Base-by-base conservation (phyloP, 441 rosid species). In the Mallotus japonicus region DNA sequence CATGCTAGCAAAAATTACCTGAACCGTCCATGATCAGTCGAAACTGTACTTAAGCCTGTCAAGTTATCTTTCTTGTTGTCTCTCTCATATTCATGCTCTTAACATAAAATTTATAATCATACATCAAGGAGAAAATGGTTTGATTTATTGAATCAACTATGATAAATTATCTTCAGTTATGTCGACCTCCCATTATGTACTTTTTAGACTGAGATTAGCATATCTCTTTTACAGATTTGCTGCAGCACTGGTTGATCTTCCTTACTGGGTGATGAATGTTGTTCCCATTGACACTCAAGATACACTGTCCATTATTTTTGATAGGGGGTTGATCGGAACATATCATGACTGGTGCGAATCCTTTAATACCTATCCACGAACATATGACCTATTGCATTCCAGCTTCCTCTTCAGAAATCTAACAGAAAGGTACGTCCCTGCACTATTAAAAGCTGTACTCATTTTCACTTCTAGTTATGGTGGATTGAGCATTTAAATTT, bases 291-390 rank as follows among this genome's bases (percentile, higher is more conserved):
- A 84, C 56, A 78, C 75, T 53, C 76, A 81, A 70, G 86, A 94
- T 77, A 92, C 97, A 8, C 88, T 94, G 40, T 54, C 91, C 1
- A 10, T 86, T 37, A 83, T 94, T 60, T 94, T 79, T 34, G 88
- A 89, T 73, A 77, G 99, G 78, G 99, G 97, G n/a, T 76, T 92
- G 86, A 87, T 92, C 46, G 99, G 99, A 62, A 69, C 85, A 69
- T 92, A 90, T 69, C 97, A 94, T 8, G 92, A 92, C 73, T 94
- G 99, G 99, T 92, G 97, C 1, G 97, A 94, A 83, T 89, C 97
- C 0, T 78, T 90, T 46, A 90, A 78, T 76, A 86, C 96, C 58
- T 92, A 94, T 73, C 97, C 97, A 56, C 87, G 97, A 75, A 85
- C 97, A 24, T 92, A 89, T 28, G 97, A 92, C 81, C 82, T 94